These are phyloP conservation scores for Xylaria telfairii DNA, from an alignment of 495 filamentous ascomycete genomes.

Conservation along the genomic window DNA sequence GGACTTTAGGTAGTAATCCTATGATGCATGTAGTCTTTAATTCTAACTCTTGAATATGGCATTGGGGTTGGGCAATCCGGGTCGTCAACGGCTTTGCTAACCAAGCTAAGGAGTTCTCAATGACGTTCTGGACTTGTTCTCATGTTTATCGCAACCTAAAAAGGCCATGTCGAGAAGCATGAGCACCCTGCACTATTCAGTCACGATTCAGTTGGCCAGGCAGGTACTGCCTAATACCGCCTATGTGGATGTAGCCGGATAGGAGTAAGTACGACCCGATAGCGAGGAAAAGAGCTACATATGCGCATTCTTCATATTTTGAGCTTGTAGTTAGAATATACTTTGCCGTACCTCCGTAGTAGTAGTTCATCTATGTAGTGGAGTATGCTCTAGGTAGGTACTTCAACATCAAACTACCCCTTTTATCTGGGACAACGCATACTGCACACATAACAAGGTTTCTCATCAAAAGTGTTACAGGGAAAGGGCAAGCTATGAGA, in stretches of 20 bases:
- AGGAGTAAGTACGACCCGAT: not conserved
- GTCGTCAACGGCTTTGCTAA: not conserved
- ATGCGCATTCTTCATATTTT: not conserved
- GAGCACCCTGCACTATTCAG: not conserved
- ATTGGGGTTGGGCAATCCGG: not conserved
- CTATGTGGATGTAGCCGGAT: not conserved
- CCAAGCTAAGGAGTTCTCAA: not conserved
- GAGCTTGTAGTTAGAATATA: not conserved
- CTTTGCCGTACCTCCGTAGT: not conserved
- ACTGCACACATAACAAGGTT: not conserved
- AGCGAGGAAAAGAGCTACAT: not conserved
- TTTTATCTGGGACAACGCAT: not conserved
- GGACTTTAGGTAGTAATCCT: not conserved
- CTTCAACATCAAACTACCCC: not conserved
- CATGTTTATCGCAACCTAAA: not conserved
- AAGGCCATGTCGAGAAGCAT: not conserved
- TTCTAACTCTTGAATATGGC: not conserved
- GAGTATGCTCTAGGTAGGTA: not conserved
- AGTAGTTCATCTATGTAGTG: not conserved
- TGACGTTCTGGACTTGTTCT: not conserved
- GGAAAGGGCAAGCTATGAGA: not conserved
- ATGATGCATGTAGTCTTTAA: not conserved
- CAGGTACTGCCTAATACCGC: not conserved
- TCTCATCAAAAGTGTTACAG: not conserved
- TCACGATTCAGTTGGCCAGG: not conserved